Evolutionary conservation across 768 basidiomycete genomes (phyloP).

Genomic region (Mycena amicta): DNA sequence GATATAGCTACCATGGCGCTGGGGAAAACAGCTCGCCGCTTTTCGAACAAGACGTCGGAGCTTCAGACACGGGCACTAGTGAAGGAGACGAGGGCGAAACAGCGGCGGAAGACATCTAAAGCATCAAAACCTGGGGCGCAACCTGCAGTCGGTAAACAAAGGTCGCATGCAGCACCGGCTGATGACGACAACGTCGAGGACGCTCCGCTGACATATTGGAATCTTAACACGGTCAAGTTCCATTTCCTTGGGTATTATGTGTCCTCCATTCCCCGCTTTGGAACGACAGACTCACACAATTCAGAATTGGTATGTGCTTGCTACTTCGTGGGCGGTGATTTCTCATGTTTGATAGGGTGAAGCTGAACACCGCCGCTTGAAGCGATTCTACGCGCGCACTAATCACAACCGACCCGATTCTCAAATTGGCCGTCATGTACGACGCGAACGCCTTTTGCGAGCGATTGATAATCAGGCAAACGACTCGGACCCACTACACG

Average conservation of each 20-base stretch:
- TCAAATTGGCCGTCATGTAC: neutral
- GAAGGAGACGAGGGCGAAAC: neutral
- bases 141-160: neutral
- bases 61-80: neutral
- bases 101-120: neutral
- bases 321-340: neutral
- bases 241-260: neutral
- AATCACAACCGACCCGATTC: neutral
- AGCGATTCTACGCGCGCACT: neutral
- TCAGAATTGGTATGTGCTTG: neutral
- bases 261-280: neutral
- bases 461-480: neutral
- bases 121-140: neutral
- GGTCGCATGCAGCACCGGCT: too few species aligned
- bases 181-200: neutral
- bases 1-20: neutral
- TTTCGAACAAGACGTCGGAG: neutral
- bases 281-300: neutral
- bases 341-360: conserved; percentile 19
- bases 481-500: neutral
- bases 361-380: conserved; percentile 24
- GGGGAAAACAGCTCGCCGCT: neutral
- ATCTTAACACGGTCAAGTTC: neutral
- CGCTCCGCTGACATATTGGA: neutral
- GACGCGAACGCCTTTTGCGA: neutral